Evolutionary conservation across 2,329 filamentous ascomycete genomes (phyloP), one percentile per base, ranked within the genome.

Genomic region (Verruconis gallopava): DNA sequence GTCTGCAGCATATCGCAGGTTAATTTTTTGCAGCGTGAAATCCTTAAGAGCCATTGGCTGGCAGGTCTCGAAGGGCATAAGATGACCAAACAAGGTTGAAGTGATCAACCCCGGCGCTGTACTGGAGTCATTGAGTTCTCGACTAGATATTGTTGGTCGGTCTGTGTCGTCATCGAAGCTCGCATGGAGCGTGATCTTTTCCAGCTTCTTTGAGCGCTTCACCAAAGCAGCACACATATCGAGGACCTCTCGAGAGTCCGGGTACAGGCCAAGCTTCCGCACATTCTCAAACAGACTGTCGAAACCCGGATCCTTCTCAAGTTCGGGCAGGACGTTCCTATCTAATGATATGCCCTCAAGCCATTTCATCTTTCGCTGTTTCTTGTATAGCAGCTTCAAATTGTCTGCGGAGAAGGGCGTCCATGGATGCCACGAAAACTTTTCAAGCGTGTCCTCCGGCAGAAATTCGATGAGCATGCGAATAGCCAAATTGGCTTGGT

Each of bases 401-500:
- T 68, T 70, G 32, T 69, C 67, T 14, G 60, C 57, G 4, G 62
- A 63, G 46, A 69, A 69, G 1, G 61, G 56, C 37, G 59, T 58
- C 66, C 66, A 69, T 13, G 65, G 65, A 51, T 66, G 64, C 67
- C 67, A 70, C 46, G 61, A 65, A 54, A 69, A 68, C 46, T 64
- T 62, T 46, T 69, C 65, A 18, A 70, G 55, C 25, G 62, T 63
- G 46, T 69, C 60, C 40, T 67, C 63, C 1, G 67, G 67, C 25
- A 70, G 50, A 46, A 68, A 59, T 46, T 69, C 66, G 14, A 70
- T 45, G 14, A 70, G 59, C 61, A 69, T 65, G 35, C 66, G 62
- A 15, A 65, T 62, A 0, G 64, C 62, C 42, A 69, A 66, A 42
- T 66, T 58, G 30, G 65, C 66, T 46, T 66, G 64, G 42, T 63